Percentiles rank a stretch among this genome's conserved stretches.
These are phyloP conservation scores for Protea cynaroides DNA, from an alignment of 164 flowering plant genomes.

Conservation along the genomic window DNA sequence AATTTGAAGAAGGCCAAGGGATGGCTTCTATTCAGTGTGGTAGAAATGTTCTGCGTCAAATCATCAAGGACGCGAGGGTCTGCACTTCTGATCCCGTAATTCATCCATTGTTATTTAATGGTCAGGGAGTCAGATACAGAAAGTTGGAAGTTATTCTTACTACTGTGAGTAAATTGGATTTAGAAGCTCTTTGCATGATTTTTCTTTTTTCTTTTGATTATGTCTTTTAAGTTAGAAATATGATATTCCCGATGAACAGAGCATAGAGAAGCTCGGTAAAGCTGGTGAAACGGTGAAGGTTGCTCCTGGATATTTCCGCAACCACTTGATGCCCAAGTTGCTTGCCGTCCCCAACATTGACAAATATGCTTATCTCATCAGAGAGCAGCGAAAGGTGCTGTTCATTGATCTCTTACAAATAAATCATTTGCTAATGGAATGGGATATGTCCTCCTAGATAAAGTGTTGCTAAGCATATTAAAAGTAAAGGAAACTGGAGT, in stretches of 20 bases:
- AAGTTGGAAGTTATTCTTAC: conserved; percentile 90
- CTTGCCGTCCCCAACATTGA: conserved; percentile 94
- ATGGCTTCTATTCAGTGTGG: conserved; percentile 55
- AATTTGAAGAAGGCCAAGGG: neutral
- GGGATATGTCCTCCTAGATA: no score
- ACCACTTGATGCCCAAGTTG: conserved; percentile 94
- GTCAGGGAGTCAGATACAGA: conserved; percentile 79
- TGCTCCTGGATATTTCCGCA: conserved; percentile 93
- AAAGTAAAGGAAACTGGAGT: no score
- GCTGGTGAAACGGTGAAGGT: conserved; percentile 97
- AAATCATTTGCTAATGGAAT: neutral
- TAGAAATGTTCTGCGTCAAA: conserved; percentile 43
- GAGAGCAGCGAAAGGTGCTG: conserved; percentile 80
- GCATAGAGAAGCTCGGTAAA: conserved; percentile 81
- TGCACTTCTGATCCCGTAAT: conserved; percentile 25
- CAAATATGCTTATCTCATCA: conserved; percentile 69
- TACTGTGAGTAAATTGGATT: conserved; percentile 37
- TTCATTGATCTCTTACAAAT: neutral
- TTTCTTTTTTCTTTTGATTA: neutral
- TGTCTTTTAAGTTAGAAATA: neutral
- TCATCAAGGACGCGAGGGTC: conserved; percentile 18
- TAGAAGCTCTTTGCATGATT: neutral
- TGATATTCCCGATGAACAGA: conserved; percentile 25
- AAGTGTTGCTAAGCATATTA: no score
- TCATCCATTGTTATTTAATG: conserved; percentile 50